Base-by-base conservation (phyloP, 139 green algal genomes). In the Pleodorina starrii region DNA sequence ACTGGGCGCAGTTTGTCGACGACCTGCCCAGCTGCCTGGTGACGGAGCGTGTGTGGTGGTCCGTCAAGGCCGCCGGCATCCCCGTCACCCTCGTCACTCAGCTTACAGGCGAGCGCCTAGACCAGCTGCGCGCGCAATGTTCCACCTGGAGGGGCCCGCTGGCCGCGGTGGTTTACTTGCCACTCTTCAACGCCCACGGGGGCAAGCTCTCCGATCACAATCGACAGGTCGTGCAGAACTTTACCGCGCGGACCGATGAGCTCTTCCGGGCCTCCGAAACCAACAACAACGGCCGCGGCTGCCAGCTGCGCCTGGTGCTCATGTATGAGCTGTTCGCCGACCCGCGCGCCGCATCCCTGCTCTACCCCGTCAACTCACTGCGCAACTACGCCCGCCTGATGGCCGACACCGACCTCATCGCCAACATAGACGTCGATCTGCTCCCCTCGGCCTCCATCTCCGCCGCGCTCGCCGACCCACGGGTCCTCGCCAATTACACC, bases 391-490 rank as follows among this genome's bases (percentile, higher is more conserved):
- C 91, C 0, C 77, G 91, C 0, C 88, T 93, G 10, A 74, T 93
- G 59, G 91, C 91, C 0, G 91, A 93, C 57, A 92, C 91, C 0
- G 87, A 90, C 21, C 78, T 93, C 7, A 89, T 93, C 16, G 82
- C 91, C 19, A 93, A 93, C 84, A 93, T 93, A 17, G 91, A 93
- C 48, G 91, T 93, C 44, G 91, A 93, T 71, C 91, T 93, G 88
- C 63, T 93, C 9, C 91, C 91, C 3, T 90, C 81, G 16, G n/a
- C 54, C 23, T 59, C 59, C 46, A 59, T 85, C 35, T 86, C 76
- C 0, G 44, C 72, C 0, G 86, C 59, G 0, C 57, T 78, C 11
- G 44, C 57, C 10, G 25, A 50, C 42, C 21, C n/a, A 5, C 23
- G 21, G 2, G 32, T 12, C 5, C 60, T 57, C 0, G 36, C 57